Conservation (phyloP, 306 rosid genomes). For the Vigna reflexopilosa region DNA sequence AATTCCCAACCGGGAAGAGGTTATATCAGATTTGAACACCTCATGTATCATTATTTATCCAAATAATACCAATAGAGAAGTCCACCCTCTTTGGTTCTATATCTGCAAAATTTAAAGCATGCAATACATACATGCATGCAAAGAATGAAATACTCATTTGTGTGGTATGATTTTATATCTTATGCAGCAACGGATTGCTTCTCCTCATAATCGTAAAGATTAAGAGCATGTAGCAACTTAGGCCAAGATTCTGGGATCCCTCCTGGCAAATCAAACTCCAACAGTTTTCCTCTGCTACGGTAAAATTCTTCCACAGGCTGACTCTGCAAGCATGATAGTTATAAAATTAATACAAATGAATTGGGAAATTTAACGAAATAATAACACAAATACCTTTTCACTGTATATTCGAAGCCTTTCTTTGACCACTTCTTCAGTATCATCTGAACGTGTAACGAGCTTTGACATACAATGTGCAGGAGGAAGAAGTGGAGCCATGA, state of each 20-base stretch:
- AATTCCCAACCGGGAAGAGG: slow-evolving; percentile 34
- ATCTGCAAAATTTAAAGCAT: slow-evolving; percentile 62
- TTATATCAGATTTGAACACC: slow-evolving; percentile 35
- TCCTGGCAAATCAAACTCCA: slow-evolving; percentile 92
- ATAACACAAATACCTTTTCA: slow-evolving; percentile 66
- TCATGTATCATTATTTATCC: slow-evolving; percentile 43
- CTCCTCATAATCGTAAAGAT: slow-evolving; percentile 85
- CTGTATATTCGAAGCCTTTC: slow-evolving; percentile 83
- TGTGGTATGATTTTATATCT: slow-evolving; percentile 36
- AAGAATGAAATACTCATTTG: slow-evolving; percentile 60
- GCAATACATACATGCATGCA: slow-evolving; percentile 50
- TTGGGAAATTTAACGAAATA: neutral
- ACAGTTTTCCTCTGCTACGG: slow-evolving; percentile 71
- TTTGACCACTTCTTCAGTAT: slow-evolving; percentile 74
- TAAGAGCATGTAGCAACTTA: slow-evolving; percentile 83
- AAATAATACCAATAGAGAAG: slow-evolving; percentile 44
- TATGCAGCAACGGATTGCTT: slow-evolving; percentile 83
- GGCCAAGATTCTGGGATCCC: slow-evolving; percentile 99
- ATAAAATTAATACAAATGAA: neutral
- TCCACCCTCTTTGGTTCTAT: slow-evolving; percentile 39
- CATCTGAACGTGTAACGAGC: slow-evolving; percentile 88
- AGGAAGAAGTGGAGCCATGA: slow-evolving; percentile 96
- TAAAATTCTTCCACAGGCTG: slow-evolving; percentile 89
- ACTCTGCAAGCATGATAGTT: slow-evolving; percentile 59
- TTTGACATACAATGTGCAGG: slow-evolving; percentile 88